Conservation (phyloP, 768 basidiomycete genomes). For the Symmetrospora coprosmae region DNA sequence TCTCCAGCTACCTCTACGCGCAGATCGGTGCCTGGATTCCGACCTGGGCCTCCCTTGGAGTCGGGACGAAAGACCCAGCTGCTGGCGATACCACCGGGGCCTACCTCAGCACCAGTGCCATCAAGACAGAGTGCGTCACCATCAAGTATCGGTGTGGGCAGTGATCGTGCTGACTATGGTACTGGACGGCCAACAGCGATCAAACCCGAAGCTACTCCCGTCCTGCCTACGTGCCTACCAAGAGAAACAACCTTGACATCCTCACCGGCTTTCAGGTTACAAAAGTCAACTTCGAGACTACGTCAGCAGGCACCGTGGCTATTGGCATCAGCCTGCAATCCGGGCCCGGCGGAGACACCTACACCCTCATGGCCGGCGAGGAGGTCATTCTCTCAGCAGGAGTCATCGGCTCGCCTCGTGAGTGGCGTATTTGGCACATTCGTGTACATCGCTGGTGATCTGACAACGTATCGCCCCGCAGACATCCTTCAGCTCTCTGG, state of each 20-base stretch:
- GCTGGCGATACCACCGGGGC: slow-evolving; percentile 28
- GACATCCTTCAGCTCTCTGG: slow-evolving; percentile 42
- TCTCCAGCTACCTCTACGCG: slow-evolving; percentile 30
- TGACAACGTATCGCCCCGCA: no score
- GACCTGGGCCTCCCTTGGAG: slow-evolving; percentile 28
- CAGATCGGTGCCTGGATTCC: slow-evolving; percentile 29
- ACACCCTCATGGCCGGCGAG: slow-evolving; percentile 38
- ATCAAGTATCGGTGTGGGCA: no score
- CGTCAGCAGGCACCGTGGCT: slow-evolving; percentile 34
- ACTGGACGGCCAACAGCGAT: no score
- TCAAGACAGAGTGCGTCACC: no score
- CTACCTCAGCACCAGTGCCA: slow-evolving; percentile 37
- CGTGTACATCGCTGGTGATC: no score
- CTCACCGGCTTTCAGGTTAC: slow-evolving; percentile 41
- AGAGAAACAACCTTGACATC: slow-evolving; percentile 39
- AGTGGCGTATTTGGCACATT: no score
- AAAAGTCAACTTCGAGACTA: slow-evolving; percentile 37
- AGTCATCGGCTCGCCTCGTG: slow-evolving; percentile 32
- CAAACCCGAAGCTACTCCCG: slow-evolving; percentile 38
- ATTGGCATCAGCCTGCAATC: slow-evolving; percentile 39
- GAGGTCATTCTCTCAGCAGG: slow-evolving; percentile 41
- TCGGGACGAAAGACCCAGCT: slow-evolving; percentile 27
- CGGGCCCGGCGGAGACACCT: slow-evolving; percentile 24
- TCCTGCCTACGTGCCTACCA: slow-evolving; percentile 40
- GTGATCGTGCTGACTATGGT: no score